Base-by-base conservation (phyloP, 140 eudicot genomes). In the Ambrosia hybrid region DNA sequence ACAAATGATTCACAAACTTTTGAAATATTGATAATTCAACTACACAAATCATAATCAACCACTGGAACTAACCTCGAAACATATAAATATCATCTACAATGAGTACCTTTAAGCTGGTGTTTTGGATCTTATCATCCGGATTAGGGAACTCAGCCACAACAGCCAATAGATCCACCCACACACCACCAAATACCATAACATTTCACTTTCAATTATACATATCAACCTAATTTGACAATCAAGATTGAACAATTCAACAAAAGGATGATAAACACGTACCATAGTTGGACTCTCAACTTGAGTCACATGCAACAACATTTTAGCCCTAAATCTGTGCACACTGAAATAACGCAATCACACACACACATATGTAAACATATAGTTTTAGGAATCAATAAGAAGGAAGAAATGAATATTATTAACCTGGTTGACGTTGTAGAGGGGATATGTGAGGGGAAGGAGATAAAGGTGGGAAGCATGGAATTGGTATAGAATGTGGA, bases 51-150 rank as follows among this genome's bases (percentile, higher is more conserved):
- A 15, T 36, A 30, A 56, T 57, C 49, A 71, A 21, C 26, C 26
- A 21, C 26, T 21, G 26, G 26, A 21, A 21, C 26, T 21, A 21
- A 21, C 26, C 26, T 21, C 1, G 26, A 21, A 21, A 21, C 26
- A 21, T 21, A 6, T 49, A 3, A 52, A 21, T 21, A 21, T 21
- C 26, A 21, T 21, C 26, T 21, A 21, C 26, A 21, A 21, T 21
- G 26, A 21, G 56, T 69, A 92, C 98, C 97, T 85, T 80, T 73
- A 84, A 73, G 79, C 85, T 87, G 67, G 94, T 87, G 89, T 86
- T 90, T 67, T 94, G 85, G 58, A 86, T 90, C 83, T 93, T 93
- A 38, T 93, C 98, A 80, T 93, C 97, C 8, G 98, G 98, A 16
- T 85, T 85, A 15, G 98, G 98, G 55, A 78, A 93, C 46, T 80